phyloP scores from a whole-genome alignment of 2,329 filamentous ascomycete species.

The Hirsutella rhossiliensis region DNA sequence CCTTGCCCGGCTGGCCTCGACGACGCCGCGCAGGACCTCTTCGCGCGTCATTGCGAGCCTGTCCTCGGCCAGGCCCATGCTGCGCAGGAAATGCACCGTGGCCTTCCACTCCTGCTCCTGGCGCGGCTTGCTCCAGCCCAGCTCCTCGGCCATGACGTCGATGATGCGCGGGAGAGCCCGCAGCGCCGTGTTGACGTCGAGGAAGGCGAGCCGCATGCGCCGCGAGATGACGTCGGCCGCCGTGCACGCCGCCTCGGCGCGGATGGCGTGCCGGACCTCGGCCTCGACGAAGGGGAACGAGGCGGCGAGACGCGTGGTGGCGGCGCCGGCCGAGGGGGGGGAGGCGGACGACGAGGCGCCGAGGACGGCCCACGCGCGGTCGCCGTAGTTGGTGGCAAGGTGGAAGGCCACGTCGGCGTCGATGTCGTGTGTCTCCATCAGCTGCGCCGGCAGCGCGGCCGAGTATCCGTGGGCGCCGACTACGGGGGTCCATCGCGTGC shows the following conservation, averaged over 20 bases:
- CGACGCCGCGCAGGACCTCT: conserved; percentile 6
- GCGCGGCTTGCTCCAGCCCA: conserved; percentile 48
- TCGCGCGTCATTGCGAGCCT: conserved; percentile 9
- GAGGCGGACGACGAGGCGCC: conserved; percentile 24
- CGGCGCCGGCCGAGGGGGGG: conserved; percentile 14
- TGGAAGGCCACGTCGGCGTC: conserved; percentile 28
- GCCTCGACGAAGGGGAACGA: conserved; percentile 64
- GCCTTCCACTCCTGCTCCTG: conserved; percentile 46
- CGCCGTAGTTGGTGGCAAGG: conserved; percentile 28
- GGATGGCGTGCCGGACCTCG: conserved; percentile 59
- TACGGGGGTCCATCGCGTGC: conserved; percentile 62
- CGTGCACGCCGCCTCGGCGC: conserved; percentile 61
- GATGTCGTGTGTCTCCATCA: conserved; percentile 23
- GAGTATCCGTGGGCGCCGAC: conserved; percentile 64
- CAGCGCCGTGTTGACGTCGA: conserved; percentile 60
- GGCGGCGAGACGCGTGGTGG: conserved; percentile 49
- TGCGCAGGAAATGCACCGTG: conserved; percentile 29
- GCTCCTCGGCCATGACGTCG: conserved; percentile 59
- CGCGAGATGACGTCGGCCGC: conserved; percentile 60
- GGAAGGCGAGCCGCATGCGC: conserved; percentile 60
- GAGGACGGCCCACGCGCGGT: conserved; percentile 59
- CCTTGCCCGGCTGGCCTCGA: not conserved
- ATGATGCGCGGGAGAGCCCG: conserved; percentile 58
- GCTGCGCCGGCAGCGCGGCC: conserved; percentile 18
- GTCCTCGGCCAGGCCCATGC: conserved; percentile 29